Evolutionary conservation across 176 grass and related monocot genomes (phyloP).

Genomic region (Calamus simplicifolius): DNA sequence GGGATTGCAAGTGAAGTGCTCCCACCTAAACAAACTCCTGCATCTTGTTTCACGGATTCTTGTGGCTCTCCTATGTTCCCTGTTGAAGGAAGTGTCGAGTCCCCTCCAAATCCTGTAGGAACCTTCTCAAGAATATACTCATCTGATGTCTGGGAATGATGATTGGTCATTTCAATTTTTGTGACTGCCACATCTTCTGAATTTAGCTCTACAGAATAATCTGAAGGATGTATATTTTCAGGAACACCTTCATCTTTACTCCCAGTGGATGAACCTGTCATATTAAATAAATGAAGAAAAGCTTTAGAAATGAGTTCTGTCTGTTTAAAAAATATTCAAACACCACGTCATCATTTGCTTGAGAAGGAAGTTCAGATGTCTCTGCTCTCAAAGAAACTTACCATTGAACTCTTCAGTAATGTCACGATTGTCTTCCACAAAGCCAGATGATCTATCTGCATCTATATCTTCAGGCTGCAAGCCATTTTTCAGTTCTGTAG

Average conservation of each 20-base stretch:
- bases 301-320: neutral
- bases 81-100: conserved; percentile 18
- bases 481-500: conserved; percentile 18
- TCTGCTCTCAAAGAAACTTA: conserved; percentile 9
- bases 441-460: conserved; percentile 2
- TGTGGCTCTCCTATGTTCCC: conserved; percentile 18
- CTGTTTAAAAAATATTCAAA: neutral
- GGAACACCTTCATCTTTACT: conserved; percentile 11
- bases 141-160: conserved; percentile 20
- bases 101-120: conserved; percentile 18
- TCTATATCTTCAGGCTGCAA: conserved; percentile 14
- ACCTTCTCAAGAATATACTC: conserved; percentile 18
- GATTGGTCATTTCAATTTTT: conserved; percentile 10
- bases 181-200: conserved; percentile 24
- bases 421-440: conserved; percentile 17
- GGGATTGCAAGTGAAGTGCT: conserved; percentile 7
- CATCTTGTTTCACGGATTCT: conserved; percentile 18
- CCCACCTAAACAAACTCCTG: conserved; percentile 28
- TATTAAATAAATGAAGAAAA: neutral
- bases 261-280: conserved; percentile 15
- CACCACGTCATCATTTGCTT: neutral
- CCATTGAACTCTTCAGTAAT: conserved; percentile 19
- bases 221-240: neutral
- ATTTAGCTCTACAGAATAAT: conserved; percentile 30
- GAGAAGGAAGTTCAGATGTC: neutral